Conservation (phyloP, 2,329 filamentous ascomycete species). For the Nakataea oryzae region DNA sequence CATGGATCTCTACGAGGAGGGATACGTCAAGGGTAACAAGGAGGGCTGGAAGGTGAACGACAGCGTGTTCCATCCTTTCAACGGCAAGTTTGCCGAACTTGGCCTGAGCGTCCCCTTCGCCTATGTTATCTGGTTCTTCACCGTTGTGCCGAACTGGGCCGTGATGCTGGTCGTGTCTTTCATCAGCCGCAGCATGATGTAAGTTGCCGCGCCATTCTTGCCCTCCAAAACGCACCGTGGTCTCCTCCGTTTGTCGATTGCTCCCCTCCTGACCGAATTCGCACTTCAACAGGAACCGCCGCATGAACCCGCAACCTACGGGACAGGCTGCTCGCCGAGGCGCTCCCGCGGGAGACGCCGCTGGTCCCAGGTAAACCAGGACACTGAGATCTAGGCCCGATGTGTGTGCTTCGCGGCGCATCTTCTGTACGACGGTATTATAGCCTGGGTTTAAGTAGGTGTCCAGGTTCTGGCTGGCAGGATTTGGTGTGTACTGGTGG, state of each 20-base stretch:
- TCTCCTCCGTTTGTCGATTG: slow-evolving; percentile 5
- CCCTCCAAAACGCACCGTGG: neutral
- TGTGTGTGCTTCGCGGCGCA: neutral
- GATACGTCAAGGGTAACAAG: slow-evolving; percentile 30
- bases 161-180: slow-evolving; percentile 71
- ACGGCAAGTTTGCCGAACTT: slow-evolving; percentile 54
- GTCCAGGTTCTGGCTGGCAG: neutral
- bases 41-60: slow-evolving; percentile 34
- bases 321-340: slow-evolving; percentile 11
- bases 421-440: neutral
- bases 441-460: neutral
- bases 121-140: slow-evolving; percentile 57
- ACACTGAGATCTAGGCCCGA: neutral
- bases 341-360: slow-evolving; percentile 15
- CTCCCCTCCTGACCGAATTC: slow-evolving; percentile 15
- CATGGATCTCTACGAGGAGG: slow-evolving; percentile 44
- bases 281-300: slow-evolving; percentile 24
- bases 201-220: slow-evolving; percentile 24
- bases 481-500: neutral
- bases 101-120: slow-evolving; percentile 53
- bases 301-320: slow-evolving; percentile 11
- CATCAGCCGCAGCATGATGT: slow-evolving; percentile 67
- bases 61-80: slow-evolving; percentile 67
- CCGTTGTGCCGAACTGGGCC: slow-evolving; percentile 60
- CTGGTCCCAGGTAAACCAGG: slow-evolving; percentile 9